These are phyloP conservation scores for Fonsecaea pedrosoi DNA, from an alignment of 2,329 filamentous ascomycete genomes.

Conservation along the genomic window DNA sequence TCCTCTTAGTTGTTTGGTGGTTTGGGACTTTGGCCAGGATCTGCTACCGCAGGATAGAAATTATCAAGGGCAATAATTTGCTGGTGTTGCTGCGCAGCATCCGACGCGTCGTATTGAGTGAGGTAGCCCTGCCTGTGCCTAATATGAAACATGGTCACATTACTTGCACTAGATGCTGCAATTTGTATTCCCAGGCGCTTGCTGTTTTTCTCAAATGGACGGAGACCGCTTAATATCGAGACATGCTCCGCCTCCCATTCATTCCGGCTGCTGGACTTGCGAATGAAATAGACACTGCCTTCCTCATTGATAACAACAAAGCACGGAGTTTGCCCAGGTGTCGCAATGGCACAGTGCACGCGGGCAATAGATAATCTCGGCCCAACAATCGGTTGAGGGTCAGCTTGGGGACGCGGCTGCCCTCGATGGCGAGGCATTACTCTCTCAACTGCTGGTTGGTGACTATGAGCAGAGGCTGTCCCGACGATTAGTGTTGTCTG, in stretches of 20 bases:
- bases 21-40: not conserved
- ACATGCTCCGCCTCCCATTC: conserved; percentile 1
- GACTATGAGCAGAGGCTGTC: conserved; percentile 4
- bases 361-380: not conserved
- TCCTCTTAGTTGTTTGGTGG: not conserved
- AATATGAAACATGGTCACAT: conserved; percentile 6
- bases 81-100: not conserved
- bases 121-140: not conserved
- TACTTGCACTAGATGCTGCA: not conserved
- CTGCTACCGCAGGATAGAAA: not conserved
- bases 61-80: not conserved
- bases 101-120: conserved; percentile 5
- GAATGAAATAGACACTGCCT: not conserved
- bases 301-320: conserved; percentile 14
- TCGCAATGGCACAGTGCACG: not conserved
- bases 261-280: not conserved
- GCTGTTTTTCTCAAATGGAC: not conserved
- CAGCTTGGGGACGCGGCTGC: not conserved
- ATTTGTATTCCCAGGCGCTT: not conserved
- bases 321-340: not conserved
- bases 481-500: conserved; percentile 10
- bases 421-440: not conserved
- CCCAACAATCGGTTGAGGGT: not conserved
- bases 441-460: not conserved
- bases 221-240: not conserved